phyloP scores from a whole-genome alignment of 2,329 filamentous ascomycete genomes.

The Epichloe coenophiala region DNA sequence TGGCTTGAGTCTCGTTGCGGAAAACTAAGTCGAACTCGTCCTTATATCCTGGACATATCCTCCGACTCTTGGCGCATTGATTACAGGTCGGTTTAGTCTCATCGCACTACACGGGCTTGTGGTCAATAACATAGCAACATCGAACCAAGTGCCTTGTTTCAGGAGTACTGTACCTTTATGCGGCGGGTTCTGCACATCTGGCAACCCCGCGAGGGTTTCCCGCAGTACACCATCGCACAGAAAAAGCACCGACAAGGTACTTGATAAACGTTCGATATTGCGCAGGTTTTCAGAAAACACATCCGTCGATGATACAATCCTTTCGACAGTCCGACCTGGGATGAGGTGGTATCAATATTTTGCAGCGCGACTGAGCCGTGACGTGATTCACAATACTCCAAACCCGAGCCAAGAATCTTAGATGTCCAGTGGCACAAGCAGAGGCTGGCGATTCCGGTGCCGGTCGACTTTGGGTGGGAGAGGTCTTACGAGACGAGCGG shows the following conservation, averaged over 20 bases:
- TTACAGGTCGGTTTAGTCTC: constrained; percentile 53
- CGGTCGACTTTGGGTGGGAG: neutral
- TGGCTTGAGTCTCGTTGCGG: constrained; percentile 57
- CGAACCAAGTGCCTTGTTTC: neutral
- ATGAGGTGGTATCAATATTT: neutral
- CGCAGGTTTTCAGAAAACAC: neutral
- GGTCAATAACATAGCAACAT: neutral
- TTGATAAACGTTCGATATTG: neutral
- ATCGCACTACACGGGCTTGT: constrained; percentile 38
- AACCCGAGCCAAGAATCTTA: neutral
- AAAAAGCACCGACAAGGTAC: neutral
- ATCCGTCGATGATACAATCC: neutral
- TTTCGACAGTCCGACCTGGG: neutral
- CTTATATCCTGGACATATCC: constrained; percentile 53
- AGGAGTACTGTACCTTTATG: constrained; percentile 45
- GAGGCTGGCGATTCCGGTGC: no score
- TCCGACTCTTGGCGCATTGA: constrained; percentile 50
- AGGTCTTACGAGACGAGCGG: neutral
- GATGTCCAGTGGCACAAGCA: no score
- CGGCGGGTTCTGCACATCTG: constrained; percentile 61
- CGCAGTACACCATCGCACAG: constrained; percentile 47
- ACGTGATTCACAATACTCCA: no score
- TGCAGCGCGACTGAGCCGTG: no score
- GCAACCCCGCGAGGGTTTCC: constrained; percentile 54
- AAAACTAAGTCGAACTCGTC: constrained; percentile 62